Conservation (phyloP, 2,329 filamentous ascomycete genomes). For the Capronia coronata region DNA sequence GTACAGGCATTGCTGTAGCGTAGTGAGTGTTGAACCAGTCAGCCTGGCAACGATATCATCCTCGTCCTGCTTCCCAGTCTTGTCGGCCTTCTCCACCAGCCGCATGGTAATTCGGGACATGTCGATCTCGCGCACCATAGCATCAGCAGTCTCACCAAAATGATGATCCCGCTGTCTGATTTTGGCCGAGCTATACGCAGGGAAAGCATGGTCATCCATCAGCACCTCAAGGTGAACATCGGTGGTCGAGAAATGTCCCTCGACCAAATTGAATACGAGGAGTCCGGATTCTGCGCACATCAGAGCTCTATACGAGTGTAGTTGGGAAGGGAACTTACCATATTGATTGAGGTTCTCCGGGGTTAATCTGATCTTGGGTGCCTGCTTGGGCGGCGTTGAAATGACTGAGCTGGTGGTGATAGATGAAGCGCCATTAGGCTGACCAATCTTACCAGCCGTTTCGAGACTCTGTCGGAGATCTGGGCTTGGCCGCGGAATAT, state of each 20-base stretch:
- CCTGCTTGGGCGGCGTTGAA: constrained; percentile 46
- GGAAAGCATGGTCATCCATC: constrained; percentile 91
- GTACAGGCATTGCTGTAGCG: constrained; percentile 83
- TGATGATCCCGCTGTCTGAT: constrained; percentile 62
- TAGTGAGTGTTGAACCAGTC: constrained; percentile 76
- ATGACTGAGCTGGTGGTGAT: constrained; percentile 42
- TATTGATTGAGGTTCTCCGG: constrained; percentile 76
- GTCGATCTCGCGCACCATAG: constrained; percentile 93
- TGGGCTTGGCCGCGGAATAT: constrained; percentile 16
- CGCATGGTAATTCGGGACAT: constrained; percentile 88
- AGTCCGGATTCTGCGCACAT: constrained; percentile 69
- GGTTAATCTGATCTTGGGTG: constrained; percentile 70
- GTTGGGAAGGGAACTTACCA: constrained; percentile 42
- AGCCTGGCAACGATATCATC: constrained; percentile 75
- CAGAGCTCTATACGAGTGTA: constrained; percentile 4
- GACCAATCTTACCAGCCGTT: constrained; percentile 8
- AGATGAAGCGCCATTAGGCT: constrained; percentile 28
- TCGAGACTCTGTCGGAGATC: constrained; percentile 22
- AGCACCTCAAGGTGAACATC: constrained; percentile 77
- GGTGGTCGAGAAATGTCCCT: constrained; percentile 71
- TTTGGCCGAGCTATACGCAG: constrained; percentile 75
- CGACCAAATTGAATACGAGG: constrained; percentile 88
- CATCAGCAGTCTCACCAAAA: constrained; percentile 89
- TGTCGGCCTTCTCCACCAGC: constrained; percentile 71
- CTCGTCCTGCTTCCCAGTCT: constrained; percentile 59